Percentiles rank a stretch among this genome's conserved stretches.
phyloP scores from a whole-genome alignment of 192 early-diverging fungal species.

The Phlyctochytrium planicorne region DNA sequence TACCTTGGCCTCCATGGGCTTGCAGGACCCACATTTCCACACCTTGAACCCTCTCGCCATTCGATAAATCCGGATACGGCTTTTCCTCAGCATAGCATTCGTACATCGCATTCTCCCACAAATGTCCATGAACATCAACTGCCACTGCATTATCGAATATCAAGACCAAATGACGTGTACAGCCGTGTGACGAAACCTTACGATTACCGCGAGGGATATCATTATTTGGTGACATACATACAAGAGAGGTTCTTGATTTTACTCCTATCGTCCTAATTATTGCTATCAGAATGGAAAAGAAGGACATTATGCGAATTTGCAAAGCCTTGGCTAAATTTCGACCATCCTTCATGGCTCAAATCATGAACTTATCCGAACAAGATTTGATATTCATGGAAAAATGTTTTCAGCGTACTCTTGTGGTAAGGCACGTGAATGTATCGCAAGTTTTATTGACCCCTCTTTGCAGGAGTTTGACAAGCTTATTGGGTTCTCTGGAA shows the following conservation, averaged over 20 bases:
- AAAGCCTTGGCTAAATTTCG: conserved; percentile 85
- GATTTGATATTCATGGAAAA: conserved; percentile 97
- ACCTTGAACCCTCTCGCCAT: not conserved
- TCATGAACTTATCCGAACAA: conserved; percentile 92
- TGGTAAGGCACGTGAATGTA: conserved; percentile 48
- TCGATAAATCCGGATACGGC: not conserved
- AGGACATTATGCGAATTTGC: conserved; percentile 86
- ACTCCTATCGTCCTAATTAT: not conserved
- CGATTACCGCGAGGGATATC: conserved; percentile 92
- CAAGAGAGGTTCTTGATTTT: conserved; percentile 53
- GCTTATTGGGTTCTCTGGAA: conserved; percentile 91
- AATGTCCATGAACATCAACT: not conserved
- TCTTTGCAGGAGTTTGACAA: conserved; percentile 86
- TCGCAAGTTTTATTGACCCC: not conserved
- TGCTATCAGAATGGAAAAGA: conserved; percentile 73
- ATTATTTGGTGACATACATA: conserved; percentile 83
- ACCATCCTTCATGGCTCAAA: conserved; percentile 88
- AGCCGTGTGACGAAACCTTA: conserved; percentile 76
- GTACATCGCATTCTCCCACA: not conserved
- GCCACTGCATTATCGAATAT: not conserved
- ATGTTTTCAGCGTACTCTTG: conserved; percentile 88
- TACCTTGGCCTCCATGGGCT: not conserved
- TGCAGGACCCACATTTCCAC: not conserved
- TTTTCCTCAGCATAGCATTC: not conserved
- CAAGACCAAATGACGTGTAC: conserved; percentile 65